phyloP scores from a whole-genome alignment of 345 rosid species.

The Dipteronia dyeriana region DNA sequence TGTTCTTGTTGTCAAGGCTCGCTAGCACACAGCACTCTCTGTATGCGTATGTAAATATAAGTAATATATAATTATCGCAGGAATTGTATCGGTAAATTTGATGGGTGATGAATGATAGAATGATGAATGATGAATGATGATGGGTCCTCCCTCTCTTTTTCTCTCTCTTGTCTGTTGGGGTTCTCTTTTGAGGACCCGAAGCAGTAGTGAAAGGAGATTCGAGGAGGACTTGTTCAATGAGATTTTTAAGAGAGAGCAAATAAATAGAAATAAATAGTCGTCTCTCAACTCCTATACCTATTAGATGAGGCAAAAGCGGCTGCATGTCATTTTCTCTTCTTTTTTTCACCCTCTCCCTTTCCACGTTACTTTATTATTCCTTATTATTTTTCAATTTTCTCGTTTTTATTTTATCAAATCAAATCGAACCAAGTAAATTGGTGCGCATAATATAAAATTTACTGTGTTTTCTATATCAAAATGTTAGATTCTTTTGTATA shows the following conservation, averaged over 20 bases:
- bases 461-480: no score
- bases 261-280: not conserved
- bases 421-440: no score
- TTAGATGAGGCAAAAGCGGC: constrained; percentile 39
- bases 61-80: not conserved
- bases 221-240: constrained; percentile 36
- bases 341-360: constrained; percentile 13
- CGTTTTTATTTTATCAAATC: not conserved
- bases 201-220: constrained; percentile 34
- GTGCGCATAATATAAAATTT: no score
- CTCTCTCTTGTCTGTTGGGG: constrained; percentile 5
- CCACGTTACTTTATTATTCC: not conserved
- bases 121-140: constrained; percentile 20
- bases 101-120: no score
- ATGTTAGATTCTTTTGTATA: no score
- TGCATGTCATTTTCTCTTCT: constrained; percentile 39
- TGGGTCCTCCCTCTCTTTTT: constrained; percentile 26
- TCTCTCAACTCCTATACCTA: not conserved
- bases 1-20: not conserved
- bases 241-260: constrained; percentile 17
- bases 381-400: not conserved
- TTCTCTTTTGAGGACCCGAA: constrained; percentile 39
- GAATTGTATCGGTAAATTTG: constrained; percentile 2
- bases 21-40: not conserved
- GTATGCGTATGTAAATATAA: not conserved